These are phyloP conservation scores for Rhododendron vialii DNA, from an alignment of 148 eudicot species.

Conservation along the genomic window DNA sequence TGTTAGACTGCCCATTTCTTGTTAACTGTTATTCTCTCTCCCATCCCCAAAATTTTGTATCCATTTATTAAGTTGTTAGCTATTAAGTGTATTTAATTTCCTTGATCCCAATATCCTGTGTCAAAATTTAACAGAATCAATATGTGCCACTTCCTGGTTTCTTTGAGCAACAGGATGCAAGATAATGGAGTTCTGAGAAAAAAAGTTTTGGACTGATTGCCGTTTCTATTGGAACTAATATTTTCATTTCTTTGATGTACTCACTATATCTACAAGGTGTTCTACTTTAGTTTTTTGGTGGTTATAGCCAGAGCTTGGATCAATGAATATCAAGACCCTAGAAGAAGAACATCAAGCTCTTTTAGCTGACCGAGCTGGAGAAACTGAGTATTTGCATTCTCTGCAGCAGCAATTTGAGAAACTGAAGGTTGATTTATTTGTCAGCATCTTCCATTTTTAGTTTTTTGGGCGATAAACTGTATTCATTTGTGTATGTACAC, in stretches of 20 bases:
- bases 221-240: conserved; percentile 1
- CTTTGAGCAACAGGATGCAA: neutral
- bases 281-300: conserved; percentile 3
- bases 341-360: conserved; percentile 68
- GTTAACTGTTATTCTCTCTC: neutral
- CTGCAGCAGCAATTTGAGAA: conserved; percentile 54
- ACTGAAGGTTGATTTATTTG: conserved; percentile 43
- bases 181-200: neutral
- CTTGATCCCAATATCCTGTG: neutral
- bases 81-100: neutral
- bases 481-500: neutral
- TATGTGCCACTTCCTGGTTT: neutral
- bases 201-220: neutral
- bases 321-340: conserved; percentile 42
- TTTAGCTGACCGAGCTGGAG: conserved; percentile 67
- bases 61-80: neutral
- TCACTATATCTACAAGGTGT: neutral
- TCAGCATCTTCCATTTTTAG: neutral
- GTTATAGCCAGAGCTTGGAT: conserved; percentile 56
- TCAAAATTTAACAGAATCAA: neutral
- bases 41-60: neutral
- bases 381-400: conserved; percentile 54
- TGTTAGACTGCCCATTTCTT: neutral
- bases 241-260: neutral
- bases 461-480: neutral